A percentile compares a stretch with the other conserved stretches of the same genome.
Evolutionary conservation across 371 early-diverging fungal genomes (phyloP).

Genomic region (Mortierella sp.): DNA sequence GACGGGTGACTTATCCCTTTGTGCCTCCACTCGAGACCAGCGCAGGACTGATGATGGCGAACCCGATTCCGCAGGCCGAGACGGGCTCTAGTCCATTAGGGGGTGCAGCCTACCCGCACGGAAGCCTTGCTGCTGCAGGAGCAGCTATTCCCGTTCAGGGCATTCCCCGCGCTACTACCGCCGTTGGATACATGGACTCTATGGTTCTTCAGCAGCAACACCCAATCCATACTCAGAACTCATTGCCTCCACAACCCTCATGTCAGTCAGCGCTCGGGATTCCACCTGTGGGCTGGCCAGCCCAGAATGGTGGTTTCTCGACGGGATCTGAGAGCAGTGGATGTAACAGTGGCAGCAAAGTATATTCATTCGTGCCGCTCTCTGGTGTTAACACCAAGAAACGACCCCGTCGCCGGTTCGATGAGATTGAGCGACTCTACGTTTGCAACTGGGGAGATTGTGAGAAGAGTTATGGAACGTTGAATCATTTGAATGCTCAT

Average conservation of each 20-base stretch:
- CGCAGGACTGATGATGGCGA: constrained; percentile 31
- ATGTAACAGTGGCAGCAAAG: constrained; percentile 43
- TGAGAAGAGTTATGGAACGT: constrained; percentile 75
- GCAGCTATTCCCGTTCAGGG: constrained; percentile 21
- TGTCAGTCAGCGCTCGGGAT: constrained; percentile 9
- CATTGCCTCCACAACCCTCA: constrained; percentile 18
- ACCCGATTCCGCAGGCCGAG: constrained; percentile 28
- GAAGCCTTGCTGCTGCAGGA: constrained; percentile 23
- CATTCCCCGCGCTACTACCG: constrained; percentile 34
- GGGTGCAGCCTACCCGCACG: constrained; percentile 34
- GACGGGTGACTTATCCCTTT: constrained; percentile 48
- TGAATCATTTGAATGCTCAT: constrained; percentile 80
- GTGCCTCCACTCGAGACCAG: constrained; percentile 49
- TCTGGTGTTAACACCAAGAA: constrained; percentile 74
- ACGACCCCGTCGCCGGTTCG: constrained; percentile 73
- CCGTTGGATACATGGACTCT: constrained; percentile 41
- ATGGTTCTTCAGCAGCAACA: constrained; percentile 28
- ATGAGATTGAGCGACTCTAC: constrained; percentile 80
- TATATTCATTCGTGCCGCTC: constrained; percentile 72
- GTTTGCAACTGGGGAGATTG: constrained; percentile 72
- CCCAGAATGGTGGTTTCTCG: constrained; percentile 7
- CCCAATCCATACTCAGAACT: constrained; percentile 13
- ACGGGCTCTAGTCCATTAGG: constrained; percentile 44
- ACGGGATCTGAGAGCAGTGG: constrained; percentile 16
- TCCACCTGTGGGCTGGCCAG: not conserved